These are phyloP conservation scores for Ramularia endophylla DNA, from an alignment of 2,329 filamentous ascomycete genomes.

Conservation along the genomic window DNA sequence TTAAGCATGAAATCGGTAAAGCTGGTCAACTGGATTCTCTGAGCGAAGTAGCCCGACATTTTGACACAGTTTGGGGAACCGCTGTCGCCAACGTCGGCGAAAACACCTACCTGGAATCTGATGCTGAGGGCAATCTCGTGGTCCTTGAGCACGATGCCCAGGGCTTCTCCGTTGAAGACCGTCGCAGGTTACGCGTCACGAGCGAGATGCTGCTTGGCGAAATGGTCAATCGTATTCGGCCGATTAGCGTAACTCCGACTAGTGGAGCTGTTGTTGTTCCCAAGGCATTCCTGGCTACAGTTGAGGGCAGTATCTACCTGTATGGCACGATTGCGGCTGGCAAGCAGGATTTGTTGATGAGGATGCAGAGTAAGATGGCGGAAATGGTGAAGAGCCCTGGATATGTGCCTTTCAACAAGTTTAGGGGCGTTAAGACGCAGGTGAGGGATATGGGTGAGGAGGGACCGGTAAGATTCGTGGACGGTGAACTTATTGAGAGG, in stretches of 20 bases:
- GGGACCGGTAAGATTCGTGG: conserved; percentile 80
- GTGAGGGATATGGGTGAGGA: conserved; percentile 56
- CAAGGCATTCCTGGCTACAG: conserved; percentile 81
- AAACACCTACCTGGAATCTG: conserved; percentile 73
- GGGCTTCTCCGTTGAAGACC: conserved; percentile 70
- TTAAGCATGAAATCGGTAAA: conserved; percentile 62
- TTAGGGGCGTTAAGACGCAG: conserved; percentile 73
- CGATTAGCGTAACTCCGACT: conserved; percentile 61
- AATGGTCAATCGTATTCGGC: conserved; percentile 83
- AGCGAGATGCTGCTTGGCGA: conserved; percentile 84
- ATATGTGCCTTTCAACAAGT: conserved; percentile 67
- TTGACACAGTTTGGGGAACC: conserved; percentile 75
- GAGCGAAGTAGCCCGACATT: conserved; percentile 71
- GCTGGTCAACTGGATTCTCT: conserved; percentile 53
- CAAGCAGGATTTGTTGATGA: conserved; percentile 74
- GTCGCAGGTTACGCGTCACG: conserved; percentile 62
- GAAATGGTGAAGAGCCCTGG: conserved; percentile 63
- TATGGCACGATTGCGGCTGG: conserved; percentile 70
- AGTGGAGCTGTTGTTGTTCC: conserved; percentile 66
- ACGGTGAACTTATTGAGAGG: conserved; percentile 82
- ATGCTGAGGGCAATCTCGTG: conserved; percentile 81
- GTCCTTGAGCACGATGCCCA: conserved; percentile 68
- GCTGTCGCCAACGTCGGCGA: conserved; percentile 66
- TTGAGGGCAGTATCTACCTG: conserved; percentile 87
- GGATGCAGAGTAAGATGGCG: conserved; percentile 68